These are phyloP conservation scores for Fusarium subtropicale DNA, from an alignment of 2,329 filamentous ascomycete species.

Conservation along the genomic window DNA sequence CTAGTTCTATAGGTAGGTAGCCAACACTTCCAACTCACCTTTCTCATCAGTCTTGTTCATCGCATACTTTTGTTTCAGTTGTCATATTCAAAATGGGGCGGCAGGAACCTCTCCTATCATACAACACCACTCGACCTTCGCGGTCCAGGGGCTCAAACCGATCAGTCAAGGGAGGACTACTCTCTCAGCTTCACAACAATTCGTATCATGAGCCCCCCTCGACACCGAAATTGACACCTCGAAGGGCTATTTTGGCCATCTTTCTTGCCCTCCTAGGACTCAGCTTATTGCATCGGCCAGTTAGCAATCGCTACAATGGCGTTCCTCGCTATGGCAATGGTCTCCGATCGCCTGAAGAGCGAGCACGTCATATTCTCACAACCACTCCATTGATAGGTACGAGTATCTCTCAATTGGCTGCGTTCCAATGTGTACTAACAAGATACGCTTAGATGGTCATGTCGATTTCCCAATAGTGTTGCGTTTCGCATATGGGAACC, in stretches of 20 bases:
- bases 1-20: neutral
- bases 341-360: slow-evolving; percentile 56
- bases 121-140: slow-evolving; percentile 30
- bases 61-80: neutral
- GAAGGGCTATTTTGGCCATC: slow-evolving; percentile 40
- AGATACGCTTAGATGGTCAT: slow-evolving; percentile 77
- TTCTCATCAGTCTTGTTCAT: slow-evolving; percentile 1
- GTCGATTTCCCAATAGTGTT: slow-evolving; percentile 86
- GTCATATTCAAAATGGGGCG: slow-evolving; percentile 33
- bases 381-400: slow-evolving; percentile 64
- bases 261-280: slow-evolving; percentile 47
- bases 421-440: neutral
- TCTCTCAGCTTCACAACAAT: slow-evolving; percentile 37
- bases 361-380: slow-evolving; percentile 60
- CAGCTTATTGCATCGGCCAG: slow-evolving; percentile 45
- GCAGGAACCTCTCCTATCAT: slow-evolving; percentile 39
- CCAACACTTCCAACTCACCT: neutral
- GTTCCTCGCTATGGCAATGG: slow-evolving; percentile 44
- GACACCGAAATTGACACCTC: slow-evolving; percentile 44
- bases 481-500: slow-evolving; percentile 75
- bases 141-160: slow-evolving; percentile 30
- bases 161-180: slow-evolving; percentile 34
- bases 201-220: slow-evolving; percentile 36
- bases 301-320: slow-evolving; percentile 41
- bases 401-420: neutral